Conservation (phyloP, 331 rosid species). For the Malus hybrid region DNA sequence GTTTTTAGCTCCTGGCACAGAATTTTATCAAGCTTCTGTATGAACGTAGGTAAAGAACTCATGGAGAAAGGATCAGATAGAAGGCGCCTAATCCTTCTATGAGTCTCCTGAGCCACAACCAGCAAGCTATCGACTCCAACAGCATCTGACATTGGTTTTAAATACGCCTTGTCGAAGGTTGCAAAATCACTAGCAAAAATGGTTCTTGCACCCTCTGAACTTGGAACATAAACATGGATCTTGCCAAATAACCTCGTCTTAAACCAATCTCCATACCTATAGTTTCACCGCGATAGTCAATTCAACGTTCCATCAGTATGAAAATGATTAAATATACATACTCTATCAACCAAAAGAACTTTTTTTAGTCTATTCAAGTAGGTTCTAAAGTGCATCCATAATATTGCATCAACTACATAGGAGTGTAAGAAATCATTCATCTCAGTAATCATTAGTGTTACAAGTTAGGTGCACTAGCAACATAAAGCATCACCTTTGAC, state of each 20-base stretch:
- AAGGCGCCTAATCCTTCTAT: conserved; percentile 61
- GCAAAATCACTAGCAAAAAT: conserved; percentile 55
- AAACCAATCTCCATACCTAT: conserved; percentile 68
- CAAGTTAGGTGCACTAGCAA: neutral
- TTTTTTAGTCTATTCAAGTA: no score
- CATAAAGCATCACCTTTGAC: neutral
- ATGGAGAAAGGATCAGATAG: conserved; percentile 62
- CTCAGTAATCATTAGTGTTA: no score
- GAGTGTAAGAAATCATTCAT: no score
- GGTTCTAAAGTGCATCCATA: no score
- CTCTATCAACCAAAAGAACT: neutral
- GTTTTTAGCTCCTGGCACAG: conserved; percentile 43
- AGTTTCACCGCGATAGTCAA: conserved; percentile 13
- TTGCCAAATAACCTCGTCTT: conserved; percentile 71
- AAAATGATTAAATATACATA: neutral
- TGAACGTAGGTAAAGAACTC: conserved; percentile 45
- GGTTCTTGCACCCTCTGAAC: conserved; percentile 48
- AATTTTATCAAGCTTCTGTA: conserved; percentile 47
- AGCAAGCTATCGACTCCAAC: conserved; percentile 61
- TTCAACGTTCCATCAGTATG: conserved; percentile 3
- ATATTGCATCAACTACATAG: no score
- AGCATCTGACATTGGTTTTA: conserved; percentile 66
- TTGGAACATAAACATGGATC: conserved; percentile 64
- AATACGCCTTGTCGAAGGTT: conserved; percentile 55
- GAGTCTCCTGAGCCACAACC: conserved; percentile 46